Evolutionary conservation across 2,329 filamentous ascomycete species (phyloP).

Genomic region (Fusarium pilosicola): DNA sequence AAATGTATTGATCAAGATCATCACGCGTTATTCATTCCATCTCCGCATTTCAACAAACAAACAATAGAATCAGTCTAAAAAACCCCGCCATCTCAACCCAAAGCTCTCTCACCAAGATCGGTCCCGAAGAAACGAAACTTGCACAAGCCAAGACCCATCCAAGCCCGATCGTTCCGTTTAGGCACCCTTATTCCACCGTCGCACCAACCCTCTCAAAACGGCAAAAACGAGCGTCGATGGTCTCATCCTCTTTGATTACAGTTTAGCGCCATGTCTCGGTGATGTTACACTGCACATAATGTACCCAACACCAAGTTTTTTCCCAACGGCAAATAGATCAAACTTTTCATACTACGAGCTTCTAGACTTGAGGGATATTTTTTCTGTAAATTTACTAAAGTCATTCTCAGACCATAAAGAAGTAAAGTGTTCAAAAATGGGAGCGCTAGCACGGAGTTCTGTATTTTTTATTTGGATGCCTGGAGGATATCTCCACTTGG

Average conservation of each 20-base stretch:
- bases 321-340: not conserved
- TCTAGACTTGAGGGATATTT: constrained; percentile 14
- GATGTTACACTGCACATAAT: not conserved
- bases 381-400: too few species aligned
- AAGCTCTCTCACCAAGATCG: not conserved
- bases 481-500: not conserved
- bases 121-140: not conserved
- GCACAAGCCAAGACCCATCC: not conserved
- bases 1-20: not conserved
- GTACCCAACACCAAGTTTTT: not conserved
- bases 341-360: not conserved
- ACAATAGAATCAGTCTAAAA: not conserved
- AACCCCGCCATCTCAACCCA: not conserved
- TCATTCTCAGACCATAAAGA: not conserved
- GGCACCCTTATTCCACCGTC: not conserved
- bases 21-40: not conserved
- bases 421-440: not conserved
- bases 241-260: not conserved
- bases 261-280: not conserved
- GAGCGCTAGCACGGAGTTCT: not conserved
- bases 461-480: constrained; percentile 19
- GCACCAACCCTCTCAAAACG: not conserved
- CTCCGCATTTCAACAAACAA: not conserved
- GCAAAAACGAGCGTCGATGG: not conserved
- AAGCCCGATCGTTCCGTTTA: constrained; percentile 10